Conservation (phyloP, 768 basidiomycete species). For the Pholiota molesta region DNA sequence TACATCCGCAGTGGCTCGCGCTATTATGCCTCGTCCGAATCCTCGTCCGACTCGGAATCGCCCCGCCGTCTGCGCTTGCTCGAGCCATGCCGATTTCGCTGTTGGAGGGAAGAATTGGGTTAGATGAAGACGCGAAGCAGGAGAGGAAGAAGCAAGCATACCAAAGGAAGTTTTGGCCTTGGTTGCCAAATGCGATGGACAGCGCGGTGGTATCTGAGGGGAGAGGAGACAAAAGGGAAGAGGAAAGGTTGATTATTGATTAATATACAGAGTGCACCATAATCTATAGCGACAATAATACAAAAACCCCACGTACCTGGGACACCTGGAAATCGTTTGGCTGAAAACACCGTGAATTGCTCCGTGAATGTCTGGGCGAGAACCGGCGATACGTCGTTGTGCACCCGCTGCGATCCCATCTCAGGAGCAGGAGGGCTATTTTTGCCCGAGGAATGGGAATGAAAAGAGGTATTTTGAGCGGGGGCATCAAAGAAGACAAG, state of each 20-base stretch:
- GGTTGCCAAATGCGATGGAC: slow-evolving; percentile 86
- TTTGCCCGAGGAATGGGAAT: slow-evolving; percentile 5
- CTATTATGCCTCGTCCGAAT: slow-evolving; percentile 49
- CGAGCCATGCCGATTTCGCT: slow-evolving; percentile 85
- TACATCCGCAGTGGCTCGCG: slow-evolving; percentile 28
- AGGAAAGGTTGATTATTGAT: background rate
- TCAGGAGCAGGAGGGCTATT: slow-evolving; percentile 75
- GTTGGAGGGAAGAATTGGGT: slow-evolving; percentile 9
- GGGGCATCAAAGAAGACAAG: slow-evolving; percentile 7
- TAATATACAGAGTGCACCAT: background rate
- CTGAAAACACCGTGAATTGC: slow-evolving; percentile 85
- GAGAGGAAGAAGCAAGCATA: slow-evolving; percentile 38
- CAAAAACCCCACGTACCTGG: slow-evolving; percentile 57
- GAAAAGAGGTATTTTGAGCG: slow-evolving; percentile 14
- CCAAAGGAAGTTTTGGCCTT: slow-evolving; percentile 90
- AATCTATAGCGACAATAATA: slow-evolving; percentile 6
- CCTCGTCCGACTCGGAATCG: slow-evolving; percentile 69
- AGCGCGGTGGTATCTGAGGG: slow-evolving; percentile 81
- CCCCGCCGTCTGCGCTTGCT: slow-evolving; percentile 66
- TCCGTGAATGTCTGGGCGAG: slow-evolving; percentile 85
- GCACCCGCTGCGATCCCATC: slow-evolving; percentile 62
- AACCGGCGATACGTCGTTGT: slow-evolving; percentile 72
- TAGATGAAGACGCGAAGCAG: slow-evolving; percentile 21
- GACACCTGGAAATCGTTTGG: slow-evolving; percentile 94
- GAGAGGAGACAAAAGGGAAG: slow-evolving; percentile 9